Evolutionary conservation across 1,284 basidiomycete species (phyloP), one percentile per base, ranked within the genome.

Genomic region (Fomitopsis betulina): DNA sequence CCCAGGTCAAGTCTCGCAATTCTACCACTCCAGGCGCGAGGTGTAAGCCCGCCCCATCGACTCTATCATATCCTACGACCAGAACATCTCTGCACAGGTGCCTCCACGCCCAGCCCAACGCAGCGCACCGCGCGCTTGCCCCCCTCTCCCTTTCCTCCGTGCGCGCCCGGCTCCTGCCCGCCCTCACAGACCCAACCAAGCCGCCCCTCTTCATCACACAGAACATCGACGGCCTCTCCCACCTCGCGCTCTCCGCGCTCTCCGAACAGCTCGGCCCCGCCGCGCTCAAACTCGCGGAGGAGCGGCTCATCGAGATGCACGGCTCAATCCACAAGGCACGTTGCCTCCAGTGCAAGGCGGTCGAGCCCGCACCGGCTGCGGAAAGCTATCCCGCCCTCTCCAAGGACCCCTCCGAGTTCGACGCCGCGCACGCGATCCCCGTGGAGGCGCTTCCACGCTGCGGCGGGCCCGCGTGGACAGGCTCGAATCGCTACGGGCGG

Each of bases 381-480:
- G 15, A 19, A 2, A 19, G 21, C 21, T 43, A 23, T n/a, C 54
- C 42, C 23, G 49, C 43, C 7, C 43, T 86, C 5, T 30, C 27
- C 3, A 66, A 59, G 12, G 81, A 80, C 7, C 79, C 81, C n/a
- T 81, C 85, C 63, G 58, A 68, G 21, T 61, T 63, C 3, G 66
- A 69, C 13, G 64, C 63, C 5, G 60, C 27, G 27, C 27, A 68
- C 56, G 77, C 77, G 59, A 71, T 72, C 2, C 63, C 72, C 10
- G 79, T 84, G 23, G 67, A 72, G 2, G 68, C 75, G 4, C 69
- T 86, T 21, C 84, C 84, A 25, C 45, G 25, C 1, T 86, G 84
- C 65, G 45, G 45, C 15, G 45, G 45, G 6, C 2, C 45, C 5
- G 0, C 15, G 12, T 47, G 45, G 45, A 7, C 27, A 25, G 25